phyloP scores from a whole-genome alignment of 2,329 filamentous ascomycete species.

The Aspergillus phoenicis region DNA sequence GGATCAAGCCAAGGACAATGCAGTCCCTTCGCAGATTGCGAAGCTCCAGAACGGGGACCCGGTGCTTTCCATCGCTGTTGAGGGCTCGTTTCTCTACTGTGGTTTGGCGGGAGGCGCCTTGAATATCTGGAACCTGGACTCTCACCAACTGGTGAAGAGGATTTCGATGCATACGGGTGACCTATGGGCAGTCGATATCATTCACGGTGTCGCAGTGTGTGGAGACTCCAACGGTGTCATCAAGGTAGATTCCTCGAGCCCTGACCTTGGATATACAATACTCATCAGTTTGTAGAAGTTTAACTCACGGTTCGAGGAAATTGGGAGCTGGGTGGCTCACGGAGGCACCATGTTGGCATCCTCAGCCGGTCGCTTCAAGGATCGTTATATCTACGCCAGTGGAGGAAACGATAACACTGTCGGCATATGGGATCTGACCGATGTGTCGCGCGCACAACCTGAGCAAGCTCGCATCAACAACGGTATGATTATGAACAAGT shows the following conservation, averaged over 20 bases:
- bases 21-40: slow-evolving; percentile 71
- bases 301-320: slow-evolving; percentile 80
- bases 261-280: neutral
- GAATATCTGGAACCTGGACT: slow-evolving; percentile 96
- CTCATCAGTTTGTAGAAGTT: slow-evolving; percentile 56
- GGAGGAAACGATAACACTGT: slow-evolving; percentile 91
- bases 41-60: slow-evolving; percentile 64
- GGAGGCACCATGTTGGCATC: slow-evolving; percentile 85
- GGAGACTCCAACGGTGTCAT: slow-evolving; percentile 86
- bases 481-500: slow-evolving; percentile 40
- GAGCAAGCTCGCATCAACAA: slow-evolving; percentile 58
- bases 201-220: slow-evolving; percentile 82
- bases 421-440: slow-evolving; percentile 79
- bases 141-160: slow-evolving; percentile 82
- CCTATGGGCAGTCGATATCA: slow-evolving; percentile 82
- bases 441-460: slow-evolving; percentile 53
- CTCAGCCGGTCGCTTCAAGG: slow-evolving; percentile 68
- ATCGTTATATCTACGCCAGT: slow-evolving; percentile 84
- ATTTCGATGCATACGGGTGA: slow-evolving; percentile 80
- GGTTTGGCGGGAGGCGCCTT: slow-evolving; percentile 85
- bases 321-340: slow-evolving; percentile 79
- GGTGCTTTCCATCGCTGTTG: slow-evolving; percentile 77
- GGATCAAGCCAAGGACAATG: slow-evolving; percentile 55
- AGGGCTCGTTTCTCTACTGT: slow-evolving; percentile 89
- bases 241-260: slow-evolving; percentile 59